A percentile compares a stretch with the other conserved stretches of the same genome.
These are phyloP conservation scores for Forsythia viridissima DNA, from an alignment of 257 asterid species.

Conservation along the genomic window DNA sequence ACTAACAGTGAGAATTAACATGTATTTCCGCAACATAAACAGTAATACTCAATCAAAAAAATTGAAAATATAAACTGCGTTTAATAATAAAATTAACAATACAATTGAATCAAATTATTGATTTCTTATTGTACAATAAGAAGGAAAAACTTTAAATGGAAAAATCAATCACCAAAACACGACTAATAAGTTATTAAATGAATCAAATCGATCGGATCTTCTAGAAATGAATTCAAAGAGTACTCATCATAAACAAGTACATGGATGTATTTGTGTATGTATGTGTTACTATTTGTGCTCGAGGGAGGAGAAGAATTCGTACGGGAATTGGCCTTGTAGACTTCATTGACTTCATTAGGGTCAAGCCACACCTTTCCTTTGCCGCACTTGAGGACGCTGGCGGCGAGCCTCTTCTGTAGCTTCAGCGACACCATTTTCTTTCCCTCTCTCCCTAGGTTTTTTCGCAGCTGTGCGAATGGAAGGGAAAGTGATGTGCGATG, in stretches of 20 bases:
- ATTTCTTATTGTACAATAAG: neutral
- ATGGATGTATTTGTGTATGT: neutral
- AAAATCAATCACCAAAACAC: neutral
- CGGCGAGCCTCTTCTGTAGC: conserved; percentile 53
- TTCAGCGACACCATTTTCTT: conserved; percentile 42
- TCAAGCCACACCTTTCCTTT: conserved; percentile 55
- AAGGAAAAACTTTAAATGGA: neutral
- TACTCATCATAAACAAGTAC: neutral
- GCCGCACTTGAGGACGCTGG: conserved; percentile 54
- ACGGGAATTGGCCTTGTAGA: conserved; percentile 55
- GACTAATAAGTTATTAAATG: neutral
- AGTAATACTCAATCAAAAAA: neutral
- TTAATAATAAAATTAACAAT: neutral
- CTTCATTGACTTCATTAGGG: conserved; percentile 47
- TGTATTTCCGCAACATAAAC: neutral
- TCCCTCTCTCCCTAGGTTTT: neutral
- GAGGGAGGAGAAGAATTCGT: conserved; percentile 9
- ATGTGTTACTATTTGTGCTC: neutral
- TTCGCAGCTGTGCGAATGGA: conserved; percentile 16
- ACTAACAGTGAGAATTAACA: too few species aligned
- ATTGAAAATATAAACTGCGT: neutral
- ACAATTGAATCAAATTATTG: neutral
- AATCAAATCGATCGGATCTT: neutral
- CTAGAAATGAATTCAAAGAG: neutral
- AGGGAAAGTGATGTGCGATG: neutral